Evolutionary conservation across 495 filamentous ascomycete genomes (phyloP), one percentile per base, ranked within the genome.

Genomic region (Oleoguttula mirabilis): DNA sequence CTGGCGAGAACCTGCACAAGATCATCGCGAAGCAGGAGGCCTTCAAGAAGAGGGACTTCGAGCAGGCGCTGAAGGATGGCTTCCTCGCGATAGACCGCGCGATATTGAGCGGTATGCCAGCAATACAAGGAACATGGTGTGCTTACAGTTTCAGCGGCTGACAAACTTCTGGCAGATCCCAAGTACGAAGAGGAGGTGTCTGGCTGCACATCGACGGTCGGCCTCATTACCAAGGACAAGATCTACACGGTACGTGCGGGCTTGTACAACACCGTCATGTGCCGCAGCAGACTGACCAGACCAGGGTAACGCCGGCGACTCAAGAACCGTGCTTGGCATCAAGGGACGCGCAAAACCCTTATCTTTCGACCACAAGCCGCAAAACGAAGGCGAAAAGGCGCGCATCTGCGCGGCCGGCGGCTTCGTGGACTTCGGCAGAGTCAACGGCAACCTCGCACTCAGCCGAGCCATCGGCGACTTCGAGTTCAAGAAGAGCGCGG

Each of bases 371-470:
- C 90, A 98, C 69, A 98, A 98, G 66, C 90, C 90, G 11, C 87
- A 94, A 60, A 96, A 96, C 50, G 90, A 96, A 73, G 85, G 90
- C 94, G 90, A 98, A 64, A 96, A 94, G 67, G 86, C 90, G 34
- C 72, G 90, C 59, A 98, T 98, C 59, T 83, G 75, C 52, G 88
- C 88, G 24, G 90, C 90, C 3, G 90, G 90, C 54, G 90, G 90
- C 33, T 98, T 98, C 57, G 90, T 98, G 52, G 90, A 98, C 65
- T 98, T 96, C 56, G 90, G 88, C 36, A 82, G 90, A 57, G 90
- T 98, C 50, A 98, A 98, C 60, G 90, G 90, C 53, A 98, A 98
- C 60, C 77, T 98, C 36, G 90, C 90, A n/a, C 71, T 98, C 28
- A 96, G 92, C 36, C 80, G 90, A 58, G 90, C 90, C 50, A 95